These are phyloP conservation scores for Trichoderma gamsii DNA, from an alignment of 495 filamentous ascomycete species.

Conservation along the genomic window DNA sequence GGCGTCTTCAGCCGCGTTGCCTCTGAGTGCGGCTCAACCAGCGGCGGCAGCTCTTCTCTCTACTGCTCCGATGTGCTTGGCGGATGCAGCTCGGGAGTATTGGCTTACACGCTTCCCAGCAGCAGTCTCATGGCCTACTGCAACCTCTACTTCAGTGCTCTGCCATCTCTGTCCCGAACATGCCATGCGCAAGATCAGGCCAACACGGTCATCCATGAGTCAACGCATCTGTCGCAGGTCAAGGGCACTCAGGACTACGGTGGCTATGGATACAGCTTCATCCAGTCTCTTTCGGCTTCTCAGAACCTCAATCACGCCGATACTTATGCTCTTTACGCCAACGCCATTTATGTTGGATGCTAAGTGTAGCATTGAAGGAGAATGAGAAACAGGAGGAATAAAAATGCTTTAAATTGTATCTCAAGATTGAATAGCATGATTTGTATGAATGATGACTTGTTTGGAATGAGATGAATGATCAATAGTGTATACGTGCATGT, in stretches of 20 bases:
- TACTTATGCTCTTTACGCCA: slow-evolving; percentile 56
- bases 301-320: slow-evolving; percentile 56
- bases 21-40: slow-evolving; percentile 41
- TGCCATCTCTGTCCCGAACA: slow-evolving; percentile 36
- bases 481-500: too few relatives aligned
- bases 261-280: slow-evolving; percentile 53
- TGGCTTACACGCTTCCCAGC: slow-evolving; percentile 52
- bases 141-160: slow-evolving; percentile 46
- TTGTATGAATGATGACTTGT: too few relatives aligned
- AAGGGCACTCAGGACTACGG: slow-evolving; percentile 51
- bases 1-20: slow-evolving; percentile 46
- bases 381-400: neutral
- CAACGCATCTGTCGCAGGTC: slow-evolving; percentile 54
- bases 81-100: slow-evolving; percentile 45
- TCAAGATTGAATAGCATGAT: too few relatives aligned
- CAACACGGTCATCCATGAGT: slow-evolving; percentile 56
- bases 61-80: slow-evolving; percentile 48
- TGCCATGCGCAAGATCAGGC: slow-evolving; percentile 57
- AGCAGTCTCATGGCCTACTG: slow-evolving; percentile 51
- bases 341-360: slow-evolving; percentile 25
- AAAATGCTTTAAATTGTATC: too few relatives aligned
- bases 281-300: slow-evolving; percentile 34
- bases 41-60: slow-evolving; percentile 38
- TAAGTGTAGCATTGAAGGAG: neutral
- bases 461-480: too few relatives aligned